phyloP scores from a whole-genome alignment of 768 basidiomycete species.

The Tephrocybe sp. region DNA sequence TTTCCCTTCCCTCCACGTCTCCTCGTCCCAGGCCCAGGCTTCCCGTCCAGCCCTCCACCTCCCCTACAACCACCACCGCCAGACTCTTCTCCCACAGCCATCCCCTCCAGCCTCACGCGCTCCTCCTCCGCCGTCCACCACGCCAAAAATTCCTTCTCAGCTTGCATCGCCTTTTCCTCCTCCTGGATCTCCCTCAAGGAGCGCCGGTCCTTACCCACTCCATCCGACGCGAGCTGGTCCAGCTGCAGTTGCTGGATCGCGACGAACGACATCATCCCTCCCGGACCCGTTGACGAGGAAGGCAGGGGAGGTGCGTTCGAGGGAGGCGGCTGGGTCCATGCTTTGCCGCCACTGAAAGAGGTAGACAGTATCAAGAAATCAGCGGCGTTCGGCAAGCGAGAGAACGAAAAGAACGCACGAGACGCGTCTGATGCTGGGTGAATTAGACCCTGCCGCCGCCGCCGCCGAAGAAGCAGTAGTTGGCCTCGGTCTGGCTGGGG shows the following conservation, averaged over 20 bases:
- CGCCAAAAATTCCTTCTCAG: conserved; percentile 77
- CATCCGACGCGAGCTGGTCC: conserved; percentile 38
- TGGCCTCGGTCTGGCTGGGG: conserved; percentile 53
- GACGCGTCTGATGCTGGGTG: conserved; percentile 38
- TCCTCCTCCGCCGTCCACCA: conserved; percentile 92
- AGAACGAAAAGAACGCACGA: conserved; percentile 41
- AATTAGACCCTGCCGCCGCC: conserved; percentile 3
- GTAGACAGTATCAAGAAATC: no score
- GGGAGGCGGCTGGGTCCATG: conserved; percentile 47
- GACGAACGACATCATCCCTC: conserved; percentile 59
- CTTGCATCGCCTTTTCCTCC: conserved; percentile 68
- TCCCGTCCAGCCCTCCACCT: neutral
- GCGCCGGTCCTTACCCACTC: conserved; percentile 47
- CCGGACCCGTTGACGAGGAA: conserved; percentile 26
- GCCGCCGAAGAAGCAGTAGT: conserved; percentile 21
- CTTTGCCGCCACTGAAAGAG: conserved; percentile 37
- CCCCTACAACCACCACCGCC: neutral
- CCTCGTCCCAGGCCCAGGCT: neutral
- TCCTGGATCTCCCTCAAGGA: conserved; percentile 84
- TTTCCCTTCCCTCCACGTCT: conserved; percentile 3
- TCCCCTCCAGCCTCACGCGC: conserved; percentile 51
- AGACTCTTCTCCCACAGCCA: conserved; percentile 11
- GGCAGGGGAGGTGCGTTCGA: neutral
- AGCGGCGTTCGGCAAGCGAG: neutral
- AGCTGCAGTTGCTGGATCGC: conserved; percentile 85